Base-by-base conservation (phyloP, 2,329 filamentous ascomycete species). In the Colletotrichum paranaense region DNA sequence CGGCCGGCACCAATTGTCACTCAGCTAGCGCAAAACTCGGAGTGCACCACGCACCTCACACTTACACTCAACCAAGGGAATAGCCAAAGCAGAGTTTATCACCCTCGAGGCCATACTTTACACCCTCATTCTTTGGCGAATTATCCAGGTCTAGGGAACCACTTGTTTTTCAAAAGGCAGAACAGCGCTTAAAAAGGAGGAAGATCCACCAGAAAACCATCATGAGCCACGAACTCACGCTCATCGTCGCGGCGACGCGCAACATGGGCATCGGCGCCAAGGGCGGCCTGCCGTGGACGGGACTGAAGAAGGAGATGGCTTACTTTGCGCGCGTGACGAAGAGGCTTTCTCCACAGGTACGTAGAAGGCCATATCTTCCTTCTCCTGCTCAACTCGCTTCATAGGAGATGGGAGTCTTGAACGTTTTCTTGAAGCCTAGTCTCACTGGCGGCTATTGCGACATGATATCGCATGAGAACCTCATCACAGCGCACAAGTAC, bases 271-370 rank as follows among this genome's bases (percentile, higher is more conserved):
- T 99, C 78, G 97, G 97, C 72, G 88, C 90, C 59, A 87, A 88
- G 73, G 95, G 95, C 73, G 89, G 87, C 4, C 90, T 99, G 67
- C 97, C 97, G 4, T 99, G 97, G 97, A 94, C 93, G 0, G 93
- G 93, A 56, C 89, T 98, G 42, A 94, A 92, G 82, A 92, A 93
- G 75, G 97, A 99, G 84, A 98, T 99, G 95, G 91, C 92, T 52
- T 98, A 98, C 82, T 99, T 99, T 82, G 93, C 95, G 22, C 92
- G 95, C 72, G 93, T 98, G 53, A 98, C 96, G 3, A 95, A 94
- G 78, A 90, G 92, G 19, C 81, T 90, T 0, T 86, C 88, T 28
- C 76, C 81, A 49, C 80, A 82, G 78, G 86, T 86, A 78, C 52
- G 7, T 42, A 26, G 19, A 57, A 12, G 5, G 8, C 24, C 32